Evolutionary conservation across 257 asterid species (phyloP).

Genomic region (Primulina huaijiensis): DNA sequence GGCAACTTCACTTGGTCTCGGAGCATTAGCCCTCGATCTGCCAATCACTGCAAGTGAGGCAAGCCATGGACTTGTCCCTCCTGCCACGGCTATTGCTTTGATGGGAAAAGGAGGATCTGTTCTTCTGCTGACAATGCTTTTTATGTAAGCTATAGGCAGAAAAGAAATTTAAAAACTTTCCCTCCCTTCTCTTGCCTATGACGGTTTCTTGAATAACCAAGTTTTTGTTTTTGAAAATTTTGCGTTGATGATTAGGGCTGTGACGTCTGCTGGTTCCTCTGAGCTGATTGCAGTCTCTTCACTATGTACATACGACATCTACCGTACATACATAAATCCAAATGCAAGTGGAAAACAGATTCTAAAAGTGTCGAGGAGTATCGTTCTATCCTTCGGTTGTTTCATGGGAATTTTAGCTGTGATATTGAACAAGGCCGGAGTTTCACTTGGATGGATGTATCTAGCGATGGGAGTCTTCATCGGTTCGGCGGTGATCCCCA

Average conservation of each 20-base stretch:
- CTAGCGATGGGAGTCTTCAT: conserved; percentile 87
- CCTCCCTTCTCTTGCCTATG: neutral
- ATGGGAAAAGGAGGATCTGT: conserved; percentile 96
- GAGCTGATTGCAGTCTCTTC: conserved; percentile 92
- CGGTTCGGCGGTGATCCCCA: conserved; percentile 86
- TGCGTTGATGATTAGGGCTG: conserved; percentile 64
- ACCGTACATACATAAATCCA: conserved; percentile 83
- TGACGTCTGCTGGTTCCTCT: conserved; percentile 93
- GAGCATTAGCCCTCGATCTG: conserved; percentile 88
- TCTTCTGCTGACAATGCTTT: conserved; percentile 90
- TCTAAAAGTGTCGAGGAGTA: conserved; percentile 61
- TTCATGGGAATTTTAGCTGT: conserved; percentile 89
- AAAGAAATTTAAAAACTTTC: no score
- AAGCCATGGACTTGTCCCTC: conserved; percentile 83
- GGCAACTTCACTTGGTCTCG: conserved; percentile 89
- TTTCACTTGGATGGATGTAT: conserved; percentile 94
- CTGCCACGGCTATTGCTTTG: conserved; percentile 89
- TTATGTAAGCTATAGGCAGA: conserved; percentile 53
- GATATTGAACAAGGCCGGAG: conserved; percentile 74
- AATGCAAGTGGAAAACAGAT: conserved; percentile 76
- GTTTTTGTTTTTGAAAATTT: neutral
- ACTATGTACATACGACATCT: conserved; percentile 79
- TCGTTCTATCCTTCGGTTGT: conserved; percentile 65
- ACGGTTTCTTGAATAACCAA: neutral
- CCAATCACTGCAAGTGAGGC: conserved; percentile 85